Evolutionary conservation across 805 yeast species (phyloP).

Genomic region (Ogataea pilisensis): DNA sequence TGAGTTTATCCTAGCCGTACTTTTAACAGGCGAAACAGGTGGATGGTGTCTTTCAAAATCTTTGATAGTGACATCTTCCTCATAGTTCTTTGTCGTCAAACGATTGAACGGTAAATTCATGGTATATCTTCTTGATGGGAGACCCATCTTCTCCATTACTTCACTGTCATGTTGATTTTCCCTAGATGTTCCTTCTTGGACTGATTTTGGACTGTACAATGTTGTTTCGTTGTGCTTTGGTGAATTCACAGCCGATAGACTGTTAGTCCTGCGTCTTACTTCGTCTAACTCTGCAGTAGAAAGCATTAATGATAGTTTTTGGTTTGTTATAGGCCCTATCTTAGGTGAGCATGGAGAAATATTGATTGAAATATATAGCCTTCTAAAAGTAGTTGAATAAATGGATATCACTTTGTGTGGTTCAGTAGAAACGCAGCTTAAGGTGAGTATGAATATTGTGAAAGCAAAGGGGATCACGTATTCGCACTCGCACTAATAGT

Average conservation of each 20-base stretch:
- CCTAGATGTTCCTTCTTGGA: conserved; percentile 7
- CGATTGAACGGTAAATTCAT: conserved; percentile 13
- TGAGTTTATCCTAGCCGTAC: conserved; percentile 5
- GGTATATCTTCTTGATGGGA: conserved; percentile 12
- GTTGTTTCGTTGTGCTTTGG: too few species aligned
- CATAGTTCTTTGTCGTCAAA: background rate
- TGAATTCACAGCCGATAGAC: conserved; percentile 1
- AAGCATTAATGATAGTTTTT: background rate
- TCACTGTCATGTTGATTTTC: conserved; percentile 1
- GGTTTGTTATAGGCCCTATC: too few species aligned
- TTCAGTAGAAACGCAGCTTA: too few species aligned
- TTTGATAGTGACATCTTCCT: conserved; percentile 4
- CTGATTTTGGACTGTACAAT: too few species aligned
- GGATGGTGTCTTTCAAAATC: conserved; percentile 8
- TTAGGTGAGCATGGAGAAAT: too few species aligned
- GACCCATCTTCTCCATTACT: background rate
- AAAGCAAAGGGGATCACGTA: too few species aligned
- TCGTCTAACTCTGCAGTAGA: background rate
- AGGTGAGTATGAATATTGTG: too few species aligned
- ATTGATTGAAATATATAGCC: too few species aligned
- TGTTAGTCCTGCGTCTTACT: background rate
- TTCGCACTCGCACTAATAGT: too few species aligned
- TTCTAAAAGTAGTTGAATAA: too few species aligned
- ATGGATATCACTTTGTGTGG: too few species aligned
- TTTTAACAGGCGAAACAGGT: background rate